Conservation (phyloP, 2,329 filamentous ascomycete species). For the Dothistroma septosporum region DNA sequence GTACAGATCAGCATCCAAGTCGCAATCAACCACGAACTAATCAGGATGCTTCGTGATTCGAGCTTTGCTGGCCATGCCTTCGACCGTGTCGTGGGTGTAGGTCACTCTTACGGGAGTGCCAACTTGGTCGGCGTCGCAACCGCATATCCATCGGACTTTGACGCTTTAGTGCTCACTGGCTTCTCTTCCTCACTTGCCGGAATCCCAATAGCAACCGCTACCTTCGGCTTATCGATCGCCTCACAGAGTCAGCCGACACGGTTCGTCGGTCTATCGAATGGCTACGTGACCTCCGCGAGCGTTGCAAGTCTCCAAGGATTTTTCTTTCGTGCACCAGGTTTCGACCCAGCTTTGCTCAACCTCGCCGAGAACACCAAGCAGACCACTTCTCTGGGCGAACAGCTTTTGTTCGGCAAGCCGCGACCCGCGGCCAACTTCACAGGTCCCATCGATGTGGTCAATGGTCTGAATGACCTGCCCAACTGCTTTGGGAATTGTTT, state of each 20-base stretch:
- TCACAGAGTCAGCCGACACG: conserved; percentile 24
- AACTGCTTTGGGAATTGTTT: conserved; percentile 30
- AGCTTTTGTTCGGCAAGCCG: conserved; percentile 20
- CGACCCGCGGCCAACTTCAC: conserved; percentile 18
- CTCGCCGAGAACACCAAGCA: conserved; percentile 25
- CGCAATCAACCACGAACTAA: conserved; percentile 35
- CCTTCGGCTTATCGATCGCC: conserved; percentile 27
- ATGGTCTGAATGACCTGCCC: conserved; percentile 26
- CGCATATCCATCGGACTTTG: conserved; percentile 31
- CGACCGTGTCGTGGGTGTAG: conserved; percentile 37
- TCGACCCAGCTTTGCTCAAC: conserved; percentile 25
- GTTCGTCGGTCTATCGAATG: conserved; percentile 26
- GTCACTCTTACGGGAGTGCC: conserved; percentile 37
- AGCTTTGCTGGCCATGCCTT: conserved; percentile 29
- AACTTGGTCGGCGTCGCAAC: conserved; percentile 31
- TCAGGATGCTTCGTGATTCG: conserved; percentile 28
- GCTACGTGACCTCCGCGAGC: conserved; percentile 25
- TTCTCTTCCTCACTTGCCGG: conserved; percentile 26
- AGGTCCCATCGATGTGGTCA: conserved; percentile 26
- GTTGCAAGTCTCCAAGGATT: conserved; percentile 23
- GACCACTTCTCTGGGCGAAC: conserved; percentile 28
- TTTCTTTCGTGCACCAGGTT: conserved; percentile 30
- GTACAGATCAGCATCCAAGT: conserved; percentile 38
- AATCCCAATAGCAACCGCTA: conserved; percentile 18
- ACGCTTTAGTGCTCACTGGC: conserved; percentile 38